Conservation (phyloP, 305 asterid genomes). For the Coffea humblotiana region DNA sequence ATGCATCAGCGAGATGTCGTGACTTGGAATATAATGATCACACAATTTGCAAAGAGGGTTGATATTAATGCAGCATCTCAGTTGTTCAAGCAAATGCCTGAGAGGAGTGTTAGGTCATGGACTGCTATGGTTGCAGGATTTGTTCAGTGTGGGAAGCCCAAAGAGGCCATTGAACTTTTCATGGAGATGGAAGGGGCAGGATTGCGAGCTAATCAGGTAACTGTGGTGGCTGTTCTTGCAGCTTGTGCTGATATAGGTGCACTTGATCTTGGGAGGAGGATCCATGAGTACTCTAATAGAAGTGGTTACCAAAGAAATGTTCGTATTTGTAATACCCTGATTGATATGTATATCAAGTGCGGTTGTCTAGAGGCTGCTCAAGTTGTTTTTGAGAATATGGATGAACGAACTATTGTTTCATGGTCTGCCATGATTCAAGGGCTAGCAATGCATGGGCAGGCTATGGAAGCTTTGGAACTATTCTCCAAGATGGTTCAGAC, state of each 20-base stretch:
- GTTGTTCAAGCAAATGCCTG: constrained; percentile 55
- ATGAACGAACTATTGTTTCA: constrained; percentile 47
- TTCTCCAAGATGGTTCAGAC: constrained; percentile 43
- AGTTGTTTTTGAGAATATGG: constrained; percentile 44
- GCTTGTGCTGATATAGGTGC: constrained; percentile 70
- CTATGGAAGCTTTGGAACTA: constrained; percentile 46
- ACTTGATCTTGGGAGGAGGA: constrained; percentile 60
- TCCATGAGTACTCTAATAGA: constrained; percentile 41
- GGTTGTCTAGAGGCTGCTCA: constrained; percentile 54
- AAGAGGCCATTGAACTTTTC: constrained; percentile 54
- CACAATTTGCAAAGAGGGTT: constrained; percentile 46
- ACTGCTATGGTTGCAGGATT: constrained; percentile 65
- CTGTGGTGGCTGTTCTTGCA: constrained; percentile 63
- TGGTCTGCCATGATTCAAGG: constrained; percentile 80
- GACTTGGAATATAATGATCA: constrained; percentile 69
- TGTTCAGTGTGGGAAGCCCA: constrained; percentile 57
- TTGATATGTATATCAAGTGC: constrained; percentile 62
- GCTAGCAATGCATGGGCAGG: constrained; percentile 64
- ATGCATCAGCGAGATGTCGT: constrained; percentile 61
- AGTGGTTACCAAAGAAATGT: constrained; percentile 37
- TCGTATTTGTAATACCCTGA: constrained; percentile 52
- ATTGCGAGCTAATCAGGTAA: constrained; percentile 54
- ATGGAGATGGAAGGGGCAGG: constrained; percentile 51
- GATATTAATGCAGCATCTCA: constrained; percentile 47
- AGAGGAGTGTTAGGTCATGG: constrained; percentile 69